phyloP scores from a whole-genome alignment of 176 grass and related monocot genomes.

The Raddia distichophylla region DNA sequence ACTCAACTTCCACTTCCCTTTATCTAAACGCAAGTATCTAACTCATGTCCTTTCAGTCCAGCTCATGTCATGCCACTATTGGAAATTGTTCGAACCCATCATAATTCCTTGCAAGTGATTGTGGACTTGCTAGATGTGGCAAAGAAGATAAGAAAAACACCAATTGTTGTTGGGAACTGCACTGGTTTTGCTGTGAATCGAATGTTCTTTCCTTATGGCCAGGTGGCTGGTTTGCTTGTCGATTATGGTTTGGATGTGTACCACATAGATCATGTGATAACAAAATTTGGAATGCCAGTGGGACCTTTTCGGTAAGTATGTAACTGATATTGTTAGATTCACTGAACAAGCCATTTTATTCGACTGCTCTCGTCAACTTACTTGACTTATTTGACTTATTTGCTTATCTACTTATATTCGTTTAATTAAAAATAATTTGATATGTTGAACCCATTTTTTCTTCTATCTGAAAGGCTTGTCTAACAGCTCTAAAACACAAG shows the following conservation, averaged over 20 bases:
- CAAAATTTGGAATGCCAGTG: constrained; percentile 93
- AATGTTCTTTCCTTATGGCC: constrained; percentile 82
- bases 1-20: constrained; percentile 19
- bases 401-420: too few relatives aligned
- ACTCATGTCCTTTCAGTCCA: constrained; percentile 60
- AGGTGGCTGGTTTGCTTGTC: constrained; percentile 70
- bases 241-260: constrained; percentile 82
- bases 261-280: constrained; percentile 58
- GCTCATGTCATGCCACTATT: constrained; percentile 84
- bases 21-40: constrained; percentile 29
- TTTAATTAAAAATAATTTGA: too few relatives aligned
- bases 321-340: constrained; percentile 5
- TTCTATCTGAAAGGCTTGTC: too few relatives aligned
- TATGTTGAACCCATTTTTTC: too few relatives aligned
- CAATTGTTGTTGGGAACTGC: constrained; percentile 80
- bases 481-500: too few relatives aligned
- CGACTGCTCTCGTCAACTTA: too few relatives aligned
- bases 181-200: constrained; percentile 83
- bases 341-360: not conserved
- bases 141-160: constrained; percentile 79
- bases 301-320: constrained; percentile 79
- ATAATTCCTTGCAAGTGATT: constrained; percentile 73
- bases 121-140: constrained; percentile 72
- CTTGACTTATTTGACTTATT: too few relatives aligned
- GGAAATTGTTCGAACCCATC: constrained; percentile 79